These are phyloP conservation scores for Yamadazyma pseudoaaseri DNA, from an alignment of 1,139 yeast genomes.

Conservation along the genomic window DNA sequence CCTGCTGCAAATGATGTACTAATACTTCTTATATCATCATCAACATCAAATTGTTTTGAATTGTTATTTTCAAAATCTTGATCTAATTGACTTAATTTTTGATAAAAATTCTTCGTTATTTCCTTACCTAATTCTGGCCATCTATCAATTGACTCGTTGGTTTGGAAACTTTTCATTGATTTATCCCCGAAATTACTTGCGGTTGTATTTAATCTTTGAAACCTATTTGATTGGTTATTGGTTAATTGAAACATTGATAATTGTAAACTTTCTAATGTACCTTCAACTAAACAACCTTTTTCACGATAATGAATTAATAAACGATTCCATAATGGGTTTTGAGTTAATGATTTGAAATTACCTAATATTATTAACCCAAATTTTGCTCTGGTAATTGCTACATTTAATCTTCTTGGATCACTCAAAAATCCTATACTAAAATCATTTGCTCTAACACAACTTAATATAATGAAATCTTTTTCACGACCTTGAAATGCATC, in stretches of 20 bases:
- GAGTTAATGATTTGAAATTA: slow-evolving; percentile 75
- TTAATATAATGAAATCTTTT: slow-evolving; percentile 82
- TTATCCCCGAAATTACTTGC: neutral
- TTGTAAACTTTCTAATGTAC: slow-evolving; percentile 80
- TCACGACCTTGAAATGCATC: slow-evolving; percentile 98
- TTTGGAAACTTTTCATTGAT: neutral
- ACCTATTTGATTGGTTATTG: neutral
- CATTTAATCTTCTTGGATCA: slow-evolving; percentile 89
- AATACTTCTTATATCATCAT: slow-evolving; percentile 49
- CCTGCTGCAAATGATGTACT: slow-evolving; percentile 49
- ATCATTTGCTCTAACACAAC: slow-evolving; percentile 92
- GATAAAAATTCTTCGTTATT: slow-evolving; percentile 44
- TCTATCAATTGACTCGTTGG: slow-evolving; percentile 6
- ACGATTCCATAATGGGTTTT: slow-evolving; percentile 77
- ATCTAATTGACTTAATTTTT: slow-evolving; percentile 34
- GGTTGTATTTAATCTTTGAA: neutral
- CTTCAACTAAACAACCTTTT: slow-evolving; percentile 87
- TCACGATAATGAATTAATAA: slow-evolving; percentile 77
- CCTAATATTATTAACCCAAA: slow-evolving; percentile 83
- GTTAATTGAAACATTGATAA: slow-evolving; percentile 64
- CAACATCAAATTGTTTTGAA: slow-evolving; percentile 25
- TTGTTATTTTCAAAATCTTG: slow-evolving; percentile 18
- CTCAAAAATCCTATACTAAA: slow-evolving; percentile 83
- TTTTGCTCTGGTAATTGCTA: slow-evolving; percentile 88
- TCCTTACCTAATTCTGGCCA: slow-evolving; percentile 25